These are phyloP conservation scores for Fusarium continuum DNA, from an alignment of 2,329 filamentous ascomycete genomes.

Conservation along the genomic window DNA sequence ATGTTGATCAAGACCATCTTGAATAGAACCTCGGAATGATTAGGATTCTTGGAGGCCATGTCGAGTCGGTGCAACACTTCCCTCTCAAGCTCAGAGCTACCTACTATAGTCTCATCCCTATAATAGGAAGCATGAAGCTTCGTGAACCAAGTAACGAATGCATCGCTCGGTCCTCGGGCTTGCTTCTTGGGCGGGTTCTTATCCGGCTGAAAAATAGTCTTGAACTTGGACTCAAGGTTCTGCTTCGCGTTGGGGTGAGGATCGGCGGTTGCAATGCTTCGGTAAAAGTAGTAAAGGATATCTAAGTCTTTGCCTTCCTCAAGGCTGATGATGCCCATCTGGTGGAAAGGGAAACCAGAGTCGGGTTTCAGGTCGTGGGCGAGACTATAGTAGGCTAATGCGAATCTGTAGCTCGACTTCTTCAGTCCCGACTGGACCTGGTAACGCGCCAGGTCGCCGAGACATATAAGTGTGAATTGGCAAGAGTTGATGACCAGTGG, in stretches of 20 bases:
- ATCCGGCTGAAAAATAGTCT: slow-evolving; percentile 55
- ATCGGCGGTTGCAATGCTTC: slow-evolving; percentile 76
- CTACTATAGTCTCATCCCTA: slow-evolving; percentile 76
- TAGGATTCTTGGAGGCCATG: slow-evolving; percentile 74
- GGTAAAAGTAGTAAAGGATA: slow-evolving; percentile 89
- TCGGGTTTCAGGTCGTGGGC: slow-evolving; percentile 81
- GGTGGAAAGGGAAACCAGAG: slow-evolving; percentile 86
- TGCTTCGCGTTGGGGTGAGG: slow-evolving; percentile 77
- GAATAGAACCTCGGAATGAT: slow-evolving; percentile 71
- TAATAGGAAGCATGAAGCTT: slow-evolving; percentile 87
- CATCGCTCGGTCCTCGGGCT: slow-evolving; percentile 58
- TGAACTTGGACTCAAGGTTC: slow-evolving; percentile 85
- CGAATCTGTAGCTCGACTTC: slow-evolving; percentile 79
- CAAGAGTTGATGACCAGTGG: slow-evolving; percentile 75
- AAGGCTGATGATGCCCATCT: slow-evolving; percentile 86
- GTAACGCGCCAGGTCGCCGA: slow-evolving; percentile 92
- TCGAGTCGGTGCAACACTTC: slow-evolving; percentile 84
- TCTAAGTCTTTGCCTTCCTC: slow-evolving; percentile 82
- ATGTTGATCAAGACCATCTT: slow-evolving; percentile 90
- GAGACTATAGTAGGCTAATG: slow-evolving; percentile 84
- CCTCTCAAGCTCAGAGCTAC: slow-evolving; percentile 82
- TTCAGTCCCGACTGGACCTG: slow-evolving; percentile 77
- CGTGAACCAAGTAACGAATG: slow-evolving; percentile 82
- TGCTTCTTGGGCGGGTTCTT: slow-evolving; percentile 45
- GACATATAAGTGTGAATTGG: slow-evolving; percentile 82